phyloP scores from a whole-genome alignment of 495 filamentous ascomycete species.

The Aspergillus hancockii region DNA sequence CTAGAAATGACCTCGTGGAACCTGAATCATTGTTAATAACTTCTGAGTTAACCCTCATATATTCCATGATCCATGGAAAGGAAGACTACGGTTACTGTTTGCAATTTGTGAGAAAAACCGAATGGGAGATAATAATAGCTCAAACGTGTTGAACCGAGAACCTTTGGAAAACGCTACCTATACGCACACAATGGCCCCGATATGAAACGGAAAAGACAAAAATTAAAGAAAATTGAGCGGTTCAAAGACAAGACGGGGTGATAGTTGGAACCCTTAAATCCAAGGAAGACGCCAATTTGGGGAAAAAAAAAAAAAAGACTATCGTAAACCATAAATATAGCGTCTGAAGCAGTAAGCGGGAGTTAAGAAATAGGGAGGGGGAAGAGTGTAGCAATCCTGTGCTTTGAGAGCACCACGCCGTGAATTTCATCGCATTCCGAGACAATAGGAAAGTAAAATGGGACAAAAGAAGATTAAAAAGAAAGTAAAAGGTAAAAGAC shows the following conservation, averaged over 20 bases:
- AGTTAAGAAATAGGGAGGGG: background rate
- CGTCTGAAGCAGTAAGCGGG: background rate
- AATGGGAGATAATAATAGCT: background rate
- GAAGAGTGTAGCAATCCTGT: background rate
- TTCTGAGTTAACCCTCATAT: too few species aligned
- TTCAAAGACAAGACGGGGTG: background rate
- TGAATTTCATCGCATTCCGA: background rate
- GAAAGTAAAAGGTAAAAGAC: background rate
- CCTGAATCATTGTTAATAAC: too few species aligned
- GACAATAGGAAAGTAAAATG: background rate
- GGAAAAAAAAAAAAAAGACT: conserved; percentile 11
- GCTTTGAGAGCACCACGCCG: background rate
- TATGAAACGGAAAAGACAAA: conserved; percentile 3
- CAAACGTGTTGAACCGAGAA: conserved; percentile 1
- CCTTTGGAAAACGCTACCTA: background rate
- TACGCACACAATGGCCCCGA: background rate
- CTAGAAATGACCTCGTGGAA: too few species aligned
- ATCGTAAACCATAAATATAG: conserved; percentile 18
- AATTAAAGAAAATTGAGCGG: background rate
- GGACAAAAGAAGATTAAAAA: background rate
- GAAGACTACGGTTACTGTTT: background rate
- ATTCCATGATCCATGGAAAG: too few species aligned
- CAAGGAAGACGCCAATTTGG: conserved; percentile 24
- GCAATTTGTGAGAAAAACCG: background rate
- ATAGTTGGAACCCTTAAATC: conserved; percentile 8